These are phyloP conservation scores for Euphorbia neoarborescens DNA, from an alignment of 441 rosid genomes.

Conservation along the genomic window DNA sequence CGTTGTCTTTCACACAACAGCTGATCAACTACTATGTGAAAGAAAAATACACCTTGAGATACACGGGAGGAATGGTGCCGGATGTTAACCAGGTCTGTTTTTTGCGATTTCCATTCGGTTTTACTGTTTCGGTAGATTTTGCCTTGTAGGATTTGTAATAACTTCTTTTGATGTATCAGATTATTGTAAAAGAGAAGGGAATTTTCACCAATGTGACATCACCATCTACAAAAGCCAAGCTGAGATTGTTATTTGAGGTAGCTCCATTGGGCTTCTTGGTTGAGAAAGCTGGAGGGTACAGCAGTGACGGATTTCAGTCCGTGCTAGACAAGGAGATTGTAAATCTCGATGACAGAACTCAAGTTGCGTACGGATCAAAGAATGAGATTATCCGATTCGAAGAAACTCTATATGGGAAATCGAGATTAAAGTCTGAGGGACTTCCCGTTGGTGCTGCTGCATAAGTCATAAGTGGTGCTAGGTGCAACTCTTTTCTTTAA, in stretches of 20 bases:
- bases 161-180: conserved; percentile 31
- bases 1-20: conserved; percentile 30
- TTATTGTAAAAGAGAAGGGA: conserved; percentile 93
- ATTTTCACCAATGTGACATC: conserved; percentile 83
- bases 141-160: background rate
- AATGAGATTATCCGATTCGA: conserved; percentile 82
- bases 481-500: background rate
- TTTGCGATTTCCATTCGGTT: background rate
- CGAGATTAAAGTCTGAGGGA: conserved; percentile 67
- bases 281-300: conserved; percentile 90
- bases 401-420: conserved; percentile 70
- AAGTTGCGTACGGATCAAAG: conserved; percentile 95
- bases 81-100: conserved; percentile 82
- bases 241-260: conserved; percentile 88
- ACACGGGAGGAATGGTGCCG: conserved; percentile 99
- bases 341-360: conserved; percentile 82
- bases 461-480: conserved; percentile 21
- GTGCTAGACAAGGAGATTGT: conserved; percentile 69
- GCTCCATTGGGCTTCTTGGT: conserved; percentile 82
- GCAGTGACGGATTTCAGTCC: conserved; percentile 75
- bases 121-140: too few species aligned
- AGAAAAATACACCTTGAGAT: conserved; percentile 90
- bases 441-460: conserved; percentile 78
- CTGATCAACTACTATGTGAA: conserved; percentile 71
- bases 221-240: conserved; percentile 79